A percentile compares a stretch with the other conserved stretches of the same genome.
Evolutionary conservation across 1,284 basidiomycete genomes (phyloP).

Genomic region (Athelia sp.): DNA sequence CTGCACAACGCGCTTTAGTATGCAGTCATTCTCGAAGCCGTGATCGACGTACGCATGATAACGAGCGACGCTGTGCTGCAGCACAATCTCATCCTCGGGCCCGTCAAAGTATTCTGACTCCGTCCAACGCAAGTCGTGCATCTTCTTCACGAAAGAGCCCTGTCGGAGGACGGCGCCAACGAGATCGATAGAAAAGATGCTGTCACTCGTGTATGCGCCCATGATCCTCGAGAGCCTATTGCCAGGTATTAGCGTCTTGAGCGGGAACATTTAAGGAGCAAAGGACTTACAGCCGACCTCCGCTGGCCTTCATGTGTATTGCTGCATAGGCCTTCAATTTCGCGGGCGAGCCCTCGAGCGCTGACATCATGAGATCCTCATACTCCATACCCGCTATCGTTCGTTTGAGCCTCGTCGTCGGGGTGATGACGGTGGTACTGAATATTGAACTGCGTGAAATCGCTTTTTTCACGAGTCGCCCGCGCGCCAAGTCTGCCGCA

Average conservation of each 20-base stretch:
- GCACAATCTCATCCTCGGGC: slow-evolving; percentile 22
- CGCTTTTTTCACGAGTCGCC: slow-evolving; percentile 15
- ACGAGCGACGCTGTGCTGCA: slow-evolving; percentile 19
- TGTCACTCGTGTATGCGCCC: slow-evolving; percentile 39
- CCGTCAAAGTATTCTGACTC: slow-evolving; percentile 31
- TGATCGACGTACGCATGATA: slow-evolving; percentile 18
- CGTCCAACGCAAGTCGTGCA: slow-evolving; percentile 49
- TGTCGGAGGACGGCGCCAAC: slow-evolving; percentile 53
- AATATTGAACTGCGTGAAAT: slow-evolving; percentile 7
- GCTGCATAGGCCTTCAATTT: slow-evolving; percentile 2
- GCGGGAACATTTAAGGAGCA: slow-evolving; percentile 3
- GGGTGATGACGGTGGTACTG: neutral
- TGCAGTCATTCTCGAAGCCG: neutral
- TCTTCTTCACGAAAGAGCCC: slow-evolving; percentile 48
- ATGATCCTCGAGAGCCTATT: slow-evolving; percentile 29
- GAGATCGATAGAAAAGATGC: slow-evolving; percentile 47
- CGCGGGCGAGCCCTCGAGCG: slow-evolving; percentile 6
- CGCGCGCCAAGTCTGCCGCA: slow-evolving; percentile 13
- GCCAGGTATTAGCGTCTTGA: neutral
- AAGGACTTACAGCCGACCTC: slow-evolving; percentile 9
- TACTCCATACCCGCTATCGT: slow-evolving; percentile 5
- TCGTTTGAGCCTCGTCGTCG: neutral
- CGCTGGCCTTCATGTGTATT: slow-evolving; percentile 8
- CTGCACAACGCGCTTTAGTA: slow-evolving; percentile 12
- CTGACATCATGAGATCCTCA: slow-evolving; percentile 7